Base-by-base conservation (phyloP, 495 filamentous ascomycete genomes). In the Podospora appendiculata region DNA sequence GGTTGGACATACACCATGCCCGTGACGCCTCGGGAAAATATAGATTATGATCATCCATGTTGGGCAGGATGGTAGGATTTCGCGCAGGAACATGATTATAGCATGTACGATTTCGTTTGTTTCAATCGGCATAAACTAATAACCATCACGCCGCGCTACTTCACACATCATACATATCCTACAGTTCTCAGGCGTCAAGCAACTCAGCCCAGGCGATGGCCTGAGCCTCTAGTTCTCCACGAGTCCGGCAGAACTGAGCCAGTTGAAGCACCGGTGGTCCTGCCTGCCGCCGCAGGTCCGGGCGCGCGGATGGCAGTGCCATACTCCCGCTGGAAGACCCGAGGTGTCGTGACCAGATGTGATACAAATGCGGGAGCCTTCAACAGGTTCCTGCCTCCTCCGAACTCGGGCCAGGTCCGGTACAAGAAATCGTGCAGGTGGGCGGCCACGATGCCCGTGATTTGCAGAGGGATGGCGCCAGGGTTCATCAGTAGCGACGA, bases 401-500 rank as follows among this genome's bases (percentile, higher is more conserved):
- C 90, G 69, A 91, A 91, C 41, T 82, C 78, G 13, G 91, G 90
- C 70, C 86, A 95, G 32, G 92, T 77, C 40, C 84, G 78, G 3
- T 86, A 89, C 42, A 94, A 64, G 61, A 95, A 96, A 60, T 95
- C 86, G 64, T 90, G 87, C 18, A 90, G 63, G 64, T 95, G 91
- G 18, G 89, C 90, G 14, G 88, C 88, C 38, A 91, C 46, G 32
- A 96, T 76, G 14, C 90, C 91, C 14, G 71, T 86, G 39, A 74
- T 58, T 48, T 89, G 82, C 9, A 75, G 65, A 2, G 64, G 44
- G 43, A 70, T 57, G 44, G 73, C 76, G 5, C 74, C 76, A 6
- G 52, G 63, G 45, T 75, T 73, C 53, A 65, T 53, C 18, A 96
- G 70, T 34, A 92, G 70, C 16, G 84, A 85, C 55, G 84, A 64